These are phyloP conservation scores for Sarcomyxa edulis DNA, from an alignment of 768 basidiomycete genomes.

Conservation along the genomic window DNA sequence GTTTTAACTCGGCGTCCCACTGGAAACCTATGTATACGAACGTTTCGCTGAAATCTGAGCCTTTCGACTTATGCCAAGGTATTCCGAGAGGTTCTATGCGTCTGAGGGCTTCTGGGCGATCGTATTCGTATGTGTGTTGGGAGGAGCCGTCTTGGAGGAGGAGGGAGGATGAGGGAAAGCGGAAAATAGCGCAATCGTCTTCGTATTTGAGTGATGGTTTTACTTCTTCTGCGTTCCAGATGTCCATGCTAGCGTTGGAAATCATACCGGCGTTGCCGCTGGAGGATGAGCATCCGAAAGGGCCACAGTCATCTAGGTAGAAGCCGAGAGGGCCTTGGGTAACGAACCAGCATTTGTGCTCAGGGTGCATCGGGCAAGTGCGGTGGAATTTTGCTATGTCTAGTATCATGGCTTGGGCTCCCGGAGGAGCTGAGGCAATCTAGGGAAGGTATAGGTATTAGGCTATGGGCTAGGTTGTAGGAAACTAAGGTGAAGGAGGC, in stretches of 20 bases:
- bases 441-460: too few species aligned
- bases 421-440: conserved; percentile 18
- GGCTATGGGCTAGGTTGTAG: background rate
- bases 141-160: too few species aligned
- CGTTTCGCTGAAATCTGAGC: conserved; percentile 13
- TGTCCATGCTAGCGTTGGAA: conserved; percentile 14
- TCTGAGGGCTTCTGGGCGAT: conserved; percentile 6
- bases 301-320: conserved; percentile 13
- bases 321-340: conserved; percentile 11
- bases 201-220: conserved; percentile 17
- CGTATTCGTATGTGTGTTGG: conserved; percentile 13
- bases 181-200: conserved; percentile 22
- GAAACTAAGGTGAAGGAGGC: too few species aligned
- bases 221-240: conserved; percentile 13
- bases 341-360: conserved; percentile 20
- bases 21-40: conserved; percentile 26
- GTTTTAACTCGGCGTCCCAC: conserved; percentile 21
- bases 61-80: conserved; percentile 18
- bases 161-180: too few species aligned
- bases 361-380: conserved; percentile 17
- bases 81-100: conserved; percentile 11
- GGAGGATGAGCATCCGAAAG: conserved; percentile 18
- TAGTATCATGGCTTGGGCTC: conserved; percentile 20
- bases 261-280: conserved; percentile 19
- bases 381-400: conserved; percentile 22